Conservation (phyloP, 1,284 basidiomycete species). For the Exsudoporus floridanus region DNA sequence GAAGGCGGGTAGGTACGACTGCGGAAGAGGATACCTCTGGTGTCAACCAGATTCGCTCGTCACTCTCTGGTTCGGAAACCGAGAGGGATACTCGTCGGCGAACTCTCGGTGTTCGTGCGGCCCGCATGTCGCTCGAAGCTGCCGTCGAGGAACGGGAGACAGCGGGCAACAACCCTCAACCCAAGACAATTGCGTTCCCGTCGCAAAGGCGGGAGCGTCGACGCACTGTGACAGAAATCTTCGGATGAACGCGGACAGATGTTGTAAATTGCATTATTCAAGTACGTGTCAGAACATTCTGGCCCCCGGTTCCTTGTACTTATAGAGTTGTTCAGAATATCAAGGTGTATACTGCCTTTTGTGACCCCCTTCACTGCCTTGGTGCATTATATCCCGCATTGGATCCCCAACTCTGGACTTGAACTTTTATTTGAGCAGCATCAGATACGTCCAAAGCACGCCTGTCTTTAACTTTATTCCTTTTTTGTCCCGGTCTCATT, state of each 20-base stretch:
- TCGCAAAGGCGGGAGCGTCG: conserved; percentile 44
- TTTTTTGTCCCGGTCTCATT: conserved; percentile 15
- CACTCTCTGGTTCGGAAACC: conserved; percentile 54
- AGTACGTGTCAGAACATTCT: conserved; percentile 16
- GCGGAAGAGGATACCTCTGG: conserved; percentile 28
- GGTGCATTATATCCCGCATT: conserved; percentile 32
- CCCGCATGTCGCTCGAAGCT: conserved; percentile 48
- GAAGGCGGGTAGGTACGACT: conserved; percentile 38
- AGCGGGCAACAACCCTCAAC: conserved; percentile 31
- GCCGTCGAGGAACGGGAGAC: conserved; percentile 31
- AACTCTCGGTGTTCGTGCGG: conserved; percentile 41
- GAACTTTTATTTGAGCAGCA: conserved; percentile 15
- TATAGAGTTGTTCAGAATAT: conserved; percentile 14
- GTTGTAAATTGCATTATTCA: conserved; percentile 17
- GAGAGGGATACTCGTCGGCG: conserved; percentile 48
- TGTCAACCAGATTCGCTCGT: conserved; percentile 28
- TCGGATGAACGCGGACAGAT: conserved; percentile 26
- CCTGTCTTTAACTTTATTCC: conserved; percentile 36
- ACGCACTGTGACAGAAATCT: conserved; percentile 52
- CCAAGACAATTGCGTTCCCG: conserved; percentile 39
- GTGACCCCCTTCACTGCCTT: conserved; percentile 8
- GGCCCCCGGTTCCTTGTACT: background rate
- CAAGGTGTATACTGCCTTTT: conserved; percentile 29
- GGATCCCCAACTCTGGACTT: conserved; percentile 26
- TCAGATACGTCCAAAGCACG: conserved; percentile 14